Evolutionary conservation across 495 filamentous ascomycete genomes (phyloP).

Genomic region (Daldinia caldariorum): DNA sequence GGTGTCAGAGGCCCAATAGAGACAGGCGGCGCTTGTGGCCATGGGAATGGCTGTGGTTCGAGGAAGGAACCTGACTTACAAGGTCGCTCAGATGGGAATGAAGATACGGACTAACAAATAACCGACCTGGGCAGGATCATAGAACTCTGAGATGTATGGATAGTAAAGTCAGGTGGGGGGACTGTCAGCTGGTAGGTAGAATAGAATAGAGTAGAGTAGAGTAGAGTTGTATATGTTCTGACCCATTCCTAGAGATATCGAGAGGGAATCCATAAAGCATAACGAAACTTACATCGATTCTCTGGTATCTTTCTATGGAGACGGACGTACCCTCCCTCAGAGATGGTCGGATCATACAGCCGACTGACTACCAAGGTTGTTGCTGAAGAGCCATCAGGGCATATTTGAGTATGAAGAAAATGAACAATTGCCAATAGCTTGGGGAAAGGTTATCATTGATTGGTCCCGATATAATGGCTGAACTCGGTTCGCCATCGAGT

Average conservation of each 20-base stretch:
- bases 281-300: conserved; percentile 1
- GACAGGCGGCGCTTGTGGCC: conserved; percentile 21
- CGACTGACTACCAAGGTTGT: conserved; percentile 9
- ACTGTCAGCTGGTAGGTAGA: conserved; percentile 16
- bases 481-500: conserved; percentile 28
- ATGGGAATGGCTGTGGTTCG: conserved; percentile 27
- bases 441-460: conserved; percentile 16
- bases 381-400: not conserved
- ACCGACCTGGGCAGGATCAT: conserved; percentile 6
- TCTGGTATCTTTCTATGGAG: conserved; percentile 7
- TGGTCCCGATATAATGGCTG: conserved; percentile 37
- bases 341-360: conserved; percentile 12
- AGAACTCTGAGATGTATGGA: conserved; percentile 4
- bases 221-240: not conserved
- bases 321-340: not conserved
- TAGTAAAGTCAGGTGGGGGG: conserved; percentile 17
- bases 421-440: conserved; percentile 28
- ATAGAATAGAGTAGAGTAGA: conserved; percentile 4
- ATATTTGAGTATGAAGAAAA: conserved; percentile 21
- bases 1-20: conserved; percentile 28
- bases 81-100: not conserved
- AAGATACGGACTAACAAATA: conserved; percentile 6
- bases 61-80: conserved; percentile 26
- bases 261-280: conserved; percentile 11
- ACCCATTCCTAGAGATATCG: not conserved